Evolutionary conservation across 257 asterid species (phyloP).

Genomic region (Rhazya stricta): DNA sequence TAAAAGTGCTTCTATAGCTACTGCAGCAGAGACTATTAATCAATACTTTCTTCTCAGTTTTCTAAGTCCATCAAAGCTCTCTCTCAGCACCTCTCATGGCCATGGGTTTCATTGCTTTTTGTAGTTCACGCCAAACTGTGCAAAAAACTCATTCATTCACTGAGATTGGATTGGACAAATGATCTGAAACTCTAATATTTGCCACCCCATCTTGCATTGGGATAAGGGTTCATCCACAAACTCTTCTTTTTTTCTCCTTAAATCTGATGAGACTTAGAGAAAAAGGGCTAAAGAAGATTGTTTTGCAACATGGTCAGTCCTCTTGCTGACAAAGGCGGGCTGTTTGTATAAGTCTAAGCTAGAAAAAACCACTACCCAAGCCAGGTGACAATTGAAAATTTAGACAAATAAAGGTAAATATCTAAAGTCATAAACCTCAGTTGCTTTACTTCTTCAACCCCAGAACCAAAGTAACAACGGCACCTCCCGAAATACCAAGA

Average conservation of each 20-base stretch:
- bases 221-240: slow-evolving; percentile 5
- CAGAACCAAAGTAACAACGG: background rate
- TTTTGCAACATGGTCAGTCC: background rate
- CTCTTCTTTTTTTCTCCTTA: background rate
- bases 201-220: slow-evolving; percentile 11
- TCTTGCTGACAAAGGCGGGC: background rate
- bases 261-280: background rate
- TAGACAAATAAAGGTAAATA: slow-evolving; percentile 14
- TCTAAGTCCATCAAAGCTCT: slow-evolving; percentile 14
- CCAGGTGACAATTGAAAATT: slow-evolving; percentile 18
- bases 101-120: slow-evolving; percentile 32
- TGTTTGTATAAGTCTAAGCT: background rate
- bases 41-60: slow-evolving; percentile 6
- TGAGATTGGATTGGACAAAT: slow-evolving; percentile 25
- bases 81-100: slow-evolving; percentile 7
- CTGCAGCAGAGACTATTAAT: background rate
- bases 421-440: slow-evolving; percentile 1
- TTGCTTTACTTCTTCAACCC: background rate
- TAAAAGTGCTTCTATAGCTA: background rate
- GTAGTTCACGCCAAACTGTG: slow-evolving; percentile 18
- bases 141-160: slow-evolving; percentile 18
- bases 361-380: background rate
- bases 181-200: slow-evolving; percentile 19
- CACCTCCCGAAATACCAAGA: no score
- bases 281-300: background rate